These are phyloP conservation scores for Acanthamoeba triangularis DNA, from an alignment of 208 protist genomes.

Conservation along the genomic window DNA sequence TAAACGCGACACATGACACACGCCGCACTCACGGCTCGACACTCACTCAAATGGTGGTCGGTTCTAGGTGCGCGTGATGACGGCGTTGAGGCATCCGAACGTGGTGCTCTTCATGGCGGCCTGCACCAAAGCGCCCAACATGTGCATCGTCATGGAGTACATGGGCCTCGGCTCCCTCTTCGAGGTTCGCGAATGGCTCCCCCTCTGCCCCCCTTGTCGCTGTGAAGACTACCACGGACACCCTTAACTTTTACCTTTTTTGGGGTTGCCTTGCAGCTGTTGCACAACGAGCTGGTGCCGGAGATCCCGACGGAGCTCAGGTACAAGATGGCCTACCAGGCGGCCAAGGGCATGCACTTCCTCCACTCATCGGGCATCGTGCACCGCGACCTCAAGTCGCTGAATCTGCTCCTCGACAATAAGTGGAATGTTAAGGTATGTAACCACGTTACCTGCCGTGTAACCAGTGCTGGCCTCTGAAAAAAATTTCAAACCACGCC, in stretches of 20 bases:
- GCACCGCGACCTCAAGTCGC: constrained; percentile 23
- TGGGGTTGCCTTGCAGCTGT: background rate
- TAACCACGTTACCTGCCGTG: too few relatives aligned
- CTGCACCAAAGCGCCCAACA: constrained; percentile 35
- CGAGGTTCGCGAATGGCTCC: background rate
- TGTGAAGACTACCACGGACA: too few relatives aligned
- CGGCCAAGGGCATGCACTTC: constrained; percentile 18
- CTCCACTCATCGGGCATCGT: constrained; percentile 8
- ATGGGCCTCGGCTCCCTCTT: background rate
- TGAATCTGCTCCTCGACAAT: constrained; percentile 3
- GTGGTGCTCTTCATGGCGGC: constrained; percentile 85
- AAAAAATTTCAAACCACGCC: too few relatives aligned
- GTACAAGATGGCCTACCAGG: background rate
- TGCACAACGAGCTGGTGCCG: background rate
- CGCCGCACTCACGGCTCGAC: too few relatives aligned
- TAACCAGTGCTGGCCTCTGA: too few relatives aligned
- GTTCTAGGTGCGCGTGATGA: constrained; percentile 80
- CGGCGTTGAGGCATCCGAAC: constrained; percentile 81
- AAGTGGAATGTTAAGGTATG: background rate
- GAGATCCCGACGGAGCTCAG: background rate
- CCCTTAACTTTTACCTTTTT: too few relatives aligned
- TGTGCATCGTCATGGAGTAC: constrained; percentile 50
- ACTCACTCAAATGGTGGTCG: too few relatives aligned
- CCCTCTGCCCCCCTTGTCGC: background rate
- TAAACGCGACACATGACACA: too few relatives aligned